phyloP scores from a whole-genome alignment of 805 yeast species.

The Saccharomycodes ludwigii region DNA sequence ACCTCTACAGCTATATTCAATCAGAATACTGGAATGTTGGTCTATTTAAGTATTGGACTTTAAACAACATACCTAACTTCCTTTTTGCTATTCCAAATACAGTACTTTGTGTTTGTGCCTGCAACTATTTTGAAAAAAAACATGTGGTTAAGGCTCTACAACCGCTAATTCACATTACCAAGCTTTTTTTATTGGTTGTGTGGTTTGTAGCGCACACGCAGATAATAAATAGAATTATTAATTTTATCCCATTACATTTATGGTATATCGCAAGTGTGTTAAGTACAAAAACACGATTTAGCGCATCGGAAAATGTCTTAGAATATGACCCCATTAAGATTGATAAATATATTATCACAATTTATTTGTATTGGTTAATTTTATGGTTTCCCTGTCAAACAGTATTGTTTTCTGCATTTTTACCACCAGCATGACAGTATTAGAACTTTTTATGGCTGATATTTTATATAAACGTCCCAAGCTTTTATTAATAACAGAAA shows the following conservation, averaged over 20 bases:
- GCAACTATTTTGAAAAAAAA: background rate
- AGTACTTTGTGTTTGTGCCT: constrained; percentile 17
- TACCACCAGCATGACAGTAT: constrained; percentile 77
- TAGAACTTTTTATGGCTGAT: too few species aligned
- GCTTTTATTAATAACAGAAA: too few species aligned
- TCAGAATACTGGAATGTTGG: constrained; percentile 77
- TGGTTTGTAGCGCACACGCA: constrained; percentile 63
- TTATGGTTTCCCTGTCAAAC: constrained; percentile 63
- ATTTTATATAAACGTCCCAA: too few species aligned
- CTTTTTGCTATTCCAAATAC: constrained; percentile 61
- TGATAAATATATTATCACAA: constrained; percentile 20
- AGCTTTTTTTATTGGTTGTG: background rate
- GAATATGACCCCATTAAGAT: constrained; percentile 6
- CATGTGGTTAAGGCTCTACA: background rate
- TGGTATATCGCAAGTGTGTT: constrained; percentile 45
- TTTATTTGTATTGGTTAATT: constrained; percentile 36
- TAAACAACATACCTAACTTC: constrained; percentile 74
- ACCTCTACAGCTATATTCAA: constrained; percentile 68
- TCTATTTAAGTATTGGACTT: constrained; percentile 70
- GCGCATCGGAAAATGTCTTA: constrained; percentile 7
- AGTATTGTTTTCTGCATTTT: constrained; percentile 61
- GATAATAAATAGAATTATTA: constrained; percentile 65
- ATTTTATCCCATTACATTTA: constrained; percentile 63
- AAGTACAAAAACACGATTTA: constrained; percentile 12
- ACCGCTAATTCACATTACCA: background rate